phyloP scores from a whole-genome alignment of 176 grass and related monocot genomes.

The Zizania latifolia region DNA sequence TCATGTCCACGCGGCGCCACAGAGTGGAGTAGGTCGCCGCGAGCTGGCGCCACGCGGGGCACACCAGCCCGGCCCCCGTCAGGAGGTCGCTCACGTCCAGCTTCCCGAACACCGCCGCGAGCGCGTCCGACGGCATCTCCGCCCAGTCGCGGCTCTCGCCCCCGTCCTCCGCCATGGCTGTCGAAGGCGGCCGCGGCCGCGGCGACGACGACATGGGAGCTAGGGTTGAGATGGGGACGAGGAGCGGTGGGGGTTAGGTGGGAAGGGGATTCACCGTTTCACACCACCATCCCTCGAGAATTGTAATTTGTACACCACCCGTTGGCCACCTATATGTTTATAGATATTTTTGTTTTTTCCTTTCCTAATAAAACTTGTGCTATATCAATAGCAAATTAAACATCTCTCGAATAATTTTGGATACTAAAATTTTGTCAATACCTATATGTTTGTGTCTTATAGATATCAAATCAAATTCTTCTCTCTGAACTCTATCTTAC shows the following conservation, averaged over 20 bases:
- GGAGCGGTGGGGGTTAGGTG: not conserved
- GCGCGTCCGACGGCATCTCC: slow-evolving; percentile 38
- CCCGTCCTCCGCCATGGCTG: not conserved
- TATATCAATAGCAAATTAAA: too few relatives aligned
- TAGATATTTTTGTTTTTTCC: too few relatives aligned
- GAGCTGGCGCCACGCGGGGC: slow-evolving; percentile 30
- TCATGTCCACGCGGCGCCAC: slow-evolving; percentile 42
- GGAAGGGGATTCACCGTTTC: too few relatives aligned
- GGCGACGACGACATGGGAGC: not conserved
- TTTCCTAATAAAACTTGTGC: too few relatives aligned
- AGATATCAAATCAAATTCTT: too few relatives aligned
- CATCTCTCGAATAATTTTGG: too few relatives aligned
- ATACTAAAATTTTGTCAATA: too few relatives aligned
- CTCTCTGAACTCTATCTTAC: too few relatives aligned
- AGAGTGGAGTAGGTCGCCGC: slow-evolving; percentile 9
- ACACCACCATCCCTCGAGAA: too few relatives aligned
- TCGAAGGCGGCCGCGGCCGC: not conserved
- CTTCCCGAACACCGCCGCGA: slow-evolving; percentile 33
- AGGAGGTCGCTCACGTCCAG: slow-evolving; percentile 24
- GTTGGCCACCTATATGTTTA: too few relatives aligned
- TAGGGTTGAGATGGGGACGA: slow-evolving; percentile 19
- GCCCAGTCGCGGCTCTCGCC: slow-evolving; percentile 32
- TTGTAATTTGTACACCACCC: too few relatives aligned
- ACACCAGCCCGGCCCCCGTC: slow-evolving; percentile 29
- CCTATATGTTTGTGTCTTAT: too few relatives aligned